Base-by-base conservation (phyloP, 1,139 yeast genomes). In the Saccharomycopsis hybrid region DNA sequence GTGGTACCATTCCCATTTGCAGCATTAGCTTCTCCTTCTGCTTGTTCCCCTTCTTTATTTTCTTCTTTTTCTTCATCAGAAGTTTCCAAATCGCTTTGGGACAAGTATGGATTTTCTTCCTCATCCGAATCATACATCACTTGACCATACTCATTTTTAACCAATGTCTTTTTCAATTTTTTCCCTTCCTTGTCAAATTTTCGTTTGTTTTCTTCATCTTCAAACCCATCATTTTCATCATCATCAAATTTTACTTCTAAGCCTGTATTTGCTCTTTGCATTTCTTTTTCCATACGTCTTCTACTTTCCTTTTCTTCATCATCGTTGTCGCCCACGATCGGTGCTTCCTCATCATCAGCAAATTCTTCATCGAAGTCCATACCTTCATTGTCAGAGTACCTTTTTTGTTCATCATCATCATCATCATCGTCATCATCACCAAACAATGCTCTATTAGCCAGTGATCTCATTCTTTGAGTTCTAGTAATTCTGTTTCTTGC, bases 271-370 rank as follows among this genome's bases (percentile, higher is more conserved):
- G 96, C 96, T 54, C 81, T 78, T 55, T 88, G 74, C 92, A 87
- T 89, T 66, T 92, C 97, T 59, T 78, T 83, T 67, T 90, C 92
- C 63, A 92, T 84, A 60, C 89, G 84, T 57, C 78, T 78, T 65
- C 92, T 97, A 40, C 90, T 85, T 58, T 89, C 85, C 64, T 85
- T 89, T 63, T 88, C 86, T 62, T 92, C 98, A 61, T 88, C 95
- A 62, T 92, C 98, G 54, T 51, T 39, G 52, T 90, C 89, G 47
- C 97, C 97, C 62, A 92, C 98, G 77, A 92, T 82, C 54, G 98
- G 98, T 1, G 97, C 97, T 65, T 92, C 98, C 68, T 92, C 98
- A 65, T 92, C 98, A 66, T 92, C 98, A 27, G 95, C 97, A 67
- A 92, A 92, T 64, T 90, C 97, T 64, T 92, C 98, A 58, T 92